Evolutionary conservation across 2,329 filamentous ascomycete genomes (phyloP), one percentile per base, ranked within the genome.

Genomic region (Penicillium sp.): DNA sequence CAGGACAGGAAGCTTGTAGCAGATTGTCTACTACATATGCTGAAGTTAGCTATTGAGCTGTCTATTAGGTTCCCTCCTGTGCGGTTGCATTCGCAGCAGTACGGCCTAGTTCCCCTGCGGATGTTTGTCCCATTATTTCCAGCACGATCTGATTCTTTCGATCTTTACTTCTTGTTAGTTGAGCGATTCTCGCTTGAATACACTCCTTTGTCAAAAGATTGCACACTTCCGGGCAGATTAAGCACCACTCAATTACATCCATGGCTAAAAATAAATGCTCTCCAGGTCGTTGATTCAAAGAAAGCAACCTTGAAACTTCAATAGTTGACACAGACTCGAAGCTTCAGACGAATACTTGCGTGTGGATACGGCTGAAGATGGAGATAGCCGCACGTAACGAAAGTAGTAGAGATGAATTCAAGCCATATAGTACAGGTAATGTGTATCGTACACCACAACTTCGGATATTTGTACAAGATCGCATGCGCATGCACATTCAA

Each of bases 401-500:
- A 14, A 16, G 14, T 31, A 6, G 31, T 13, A 47, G 45, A 47
- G 45, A 40, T 13, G 41, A 49, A 33, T 46, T 40, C 41, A 29
- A 39, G 4, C 30, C 14, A 46, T 49, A 49, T 49, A 29, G 30
- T 50, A 50, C 41, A 46, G n/a, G 40, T 18, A 29, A 33, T 35
- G 25, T 18, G 39, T 40, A 36, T 19, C 16, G 30, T 30, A 50
- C 29, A 46, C 41, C 41, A 29, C 29, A 12, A 8, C 16, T 46
- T 38, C 29, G 27, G 30, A 46, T 49, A 38, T 50, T 50, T 50
- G 47, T 50, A 50, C 47, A 49, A 22, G n/a, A n/a, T 40, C 8
- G 12, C 19, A n/a, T 22, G 19, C 19, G 19, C 41, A 44, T 37
- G 41, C 41, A 36, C 34, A 39, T 34, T 19, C 41, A 40, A 29